Percentiles rank a stretch among this genome's conserved stretches.
Evolutionary conservation across 352 stramenopile genomes (phyloP).

Genomic region (Elongisporangium senticosum): DNA sequence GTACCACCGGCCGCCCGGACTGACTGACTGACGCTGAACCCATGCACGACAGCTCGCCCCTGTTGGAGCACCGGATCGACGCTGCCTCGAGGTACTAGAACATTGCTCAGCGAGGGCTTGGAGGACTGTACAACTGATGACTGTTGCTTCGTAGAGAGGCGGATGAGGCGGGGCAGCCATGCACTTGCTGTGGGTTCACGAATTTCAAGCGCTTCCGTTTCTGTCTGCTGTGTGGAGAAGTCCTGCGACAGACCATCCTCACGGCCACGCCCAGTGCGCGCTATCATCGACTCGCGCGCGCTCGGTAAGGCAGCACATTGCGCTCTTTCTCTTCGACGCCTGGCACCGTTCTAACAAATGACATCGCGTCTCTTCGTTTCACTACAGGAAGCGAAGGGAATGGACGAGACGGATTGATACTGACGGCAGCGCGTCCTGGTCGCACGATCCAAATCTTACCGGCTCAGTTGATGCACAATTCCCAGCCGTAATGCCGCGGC

Average conservation of each 20-base stretch:
- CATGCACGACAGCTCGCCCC: constrained; percentile 8
- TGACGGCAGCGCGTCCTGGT: background rate
- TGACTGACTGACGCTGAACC: background rate
- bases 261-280: constrained; percentile 18
- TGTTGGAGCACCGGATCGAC: constrained; percentile 39
- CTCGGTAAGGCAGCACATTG: constrained; percentile 13
- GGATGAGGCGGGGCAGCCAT: constrained; percentile 18
- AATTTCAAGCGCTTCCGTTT: constrained; percentile 37
- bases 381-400: constrained; percentile 15
- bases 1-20: background rate
- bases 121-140: background rate
- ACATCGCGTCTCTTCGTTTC: background rate
- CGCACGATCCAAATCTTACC: background rate
- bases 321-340: background rate
- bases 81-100: constrained; percentile 22
- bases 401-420: constrained; percentile 11
- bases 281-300: constrained; percentile 6
- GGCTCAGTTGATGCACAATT: background rate
- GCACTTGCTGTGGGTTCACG: constrained; percentile 32
- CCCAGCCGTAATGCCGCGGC: background rate
- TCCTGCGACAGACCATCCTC: constrained; percentile 11
- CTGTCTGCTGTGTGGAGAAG: constrained; percentile 38
- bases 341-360: background rate
- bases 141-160: constrained; percentile 22
- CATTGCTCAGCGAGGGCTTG: background rate